Conservation (phyloP, 495 filamentous ascomycete species). For the Aspergillus cavernicola region DNA sequence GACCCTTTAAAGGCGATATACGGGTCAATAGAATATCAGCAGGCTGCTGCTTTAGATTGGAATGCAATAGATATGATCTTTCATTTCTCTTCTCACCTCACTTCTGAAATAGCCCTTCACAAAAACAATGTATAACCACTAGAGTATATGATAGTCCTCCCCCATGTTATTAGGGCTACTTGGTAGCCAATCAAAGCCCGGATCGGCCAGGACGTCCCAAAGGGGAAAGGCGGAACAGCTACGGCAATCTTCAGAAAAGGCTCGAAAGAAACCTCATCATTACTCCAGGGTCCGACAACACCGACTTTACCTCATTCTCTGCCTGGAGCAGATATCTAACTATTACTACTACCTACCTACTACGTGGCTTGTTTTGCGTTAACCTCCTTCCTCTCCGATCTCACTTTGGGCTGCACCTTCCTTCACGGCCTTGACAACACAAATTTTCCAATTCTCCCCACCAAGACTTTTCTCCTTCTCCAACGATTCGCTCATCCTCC, state of each 20-base stretch:
- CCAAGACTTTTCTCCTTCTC: conserved; percentile 30
- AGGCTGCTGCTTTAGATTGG: background rate
- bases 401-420: conserved; percentile 29
- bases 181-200: conserved; percentile 17
- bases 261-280: conserved; percentile 40
- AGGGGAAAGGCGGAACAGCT: conserved; percentile 32
- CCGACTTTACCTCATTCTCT: conserved; percentile 24
- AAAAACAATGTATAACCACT: too few relatives aligned
- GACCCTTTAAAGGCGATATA: background rate
- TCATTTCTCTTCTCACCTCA: background rate
- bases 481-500: conserved; percentile 20
- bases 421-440: conserved; percentile 16
- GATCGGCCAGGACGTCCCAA: conserved; percentile 29
- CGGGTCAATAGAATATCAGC: background rate
- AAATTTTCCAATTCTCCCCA: conserved; percentile 25
- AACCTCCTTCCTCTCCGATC: background rate
- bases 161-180: conserved; percentile 14
- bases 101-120: too few relatives aligned
- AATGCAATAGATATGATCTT: background rate
- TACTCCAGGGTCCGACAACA: conserved; percentile 11
- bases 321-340: conserved; percentile 42
- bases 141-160: background rate
- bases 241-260: conserved; percentile 30
- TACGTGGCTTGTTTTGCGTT: conserved; percentile 10
- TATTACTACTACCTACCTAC: conserved; percentile 7